phyloP scores from a whole-genome alignment of 2,329 filamentous ascomycete genomes.

The Hypoxylon sp. region DNA sequence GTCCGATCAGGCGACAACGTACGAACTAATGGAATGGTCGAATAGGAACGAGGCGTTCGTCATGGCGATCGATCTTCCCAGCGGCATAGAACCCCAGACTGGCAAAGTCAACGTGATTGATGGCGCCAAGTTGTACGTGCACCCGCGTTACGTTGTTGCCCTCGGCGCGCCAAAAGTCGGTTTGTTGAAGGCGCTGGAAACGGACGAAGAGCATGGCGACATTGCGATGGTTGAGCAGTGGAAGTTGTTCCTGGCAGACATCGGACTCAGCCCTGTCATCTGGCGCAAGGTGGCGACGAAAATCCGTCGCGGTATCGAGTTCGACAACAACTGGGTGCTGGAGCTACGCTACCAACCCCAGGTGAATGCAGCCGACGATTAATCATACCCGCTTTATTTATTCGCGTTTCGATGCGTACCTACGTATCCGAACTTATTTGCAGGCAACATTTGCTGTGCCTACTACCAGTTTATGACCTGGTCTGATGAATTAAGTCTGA shows the following conservation, averaged over 20 bases:
- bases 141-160: conserved; percentile 85
- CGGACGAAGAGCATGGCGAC: conserved; percentile 66
- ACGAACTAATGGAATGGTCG: conserved; percentile 93
- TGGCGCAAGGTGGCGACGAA: conserved; percentile 89
- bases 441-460: background rate
- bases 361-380: conserved; percentile 17
- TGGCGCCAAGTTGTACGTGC: conserved; percentile 83
- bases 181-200: conserved; percentile 80
- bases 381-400: background rate
- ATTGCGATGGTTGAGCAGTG: conserved; percentile 72
- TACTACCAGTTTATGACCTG: background rate
- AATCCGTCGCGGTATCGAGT: conserved; percentile 87
- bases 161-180: conserved; percentile 91
- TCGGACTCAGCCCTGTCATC: conserved; percentile 85
- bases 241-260: conserved; percentile 87
- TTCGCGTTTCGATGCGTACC: background rate
- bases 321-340: conserved; percentile 88
- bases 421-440: conserved; percentile 4
- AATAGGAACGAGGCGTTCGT: conserved; percentile 88
- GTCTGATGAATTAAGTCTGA: background rate
- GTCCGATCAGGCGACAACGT: conserved; percentile 85
- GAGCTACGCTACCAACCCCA: conserved; percentile 69
- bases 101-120: conserved; percentile 78
- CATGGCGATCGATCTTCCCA: conserved; percentile 91
- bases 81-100: conserved; percentile 84